Evolutionary conservation across 2,329 filamentous ascomycete species (phyloP), one percentile per base, ranked within the genome.

Genomic region (Fragosphaeria purpurea): DNA sequence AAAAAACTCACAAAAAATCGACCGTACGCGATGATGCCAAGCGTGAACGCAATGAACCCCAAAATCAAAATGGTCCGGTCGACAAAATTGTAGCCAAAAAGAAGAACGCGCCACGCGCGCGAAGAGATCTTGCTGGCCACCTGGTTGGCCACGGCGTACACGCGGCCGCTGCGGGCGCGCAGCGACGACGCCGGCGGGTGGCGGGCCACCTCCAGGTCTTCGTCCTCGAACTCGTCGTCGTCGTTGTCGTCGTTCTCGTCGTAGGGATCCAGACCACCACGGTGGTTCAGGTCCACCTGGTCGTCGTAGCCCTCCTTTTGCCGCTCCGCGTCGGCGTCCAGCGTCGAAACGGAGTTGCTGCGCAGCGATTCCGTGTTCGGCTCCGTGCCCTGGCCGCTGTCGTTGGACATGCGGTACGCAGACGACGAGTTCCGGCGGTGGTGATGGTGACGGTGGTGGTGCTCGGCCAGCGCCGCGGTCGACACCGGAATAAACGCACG

Each of bases 21-120:
- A 32, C 82, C 86, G 61, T 86, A 90, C 0, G 88, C 82, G 34
- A 87, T 76, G 38, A 85, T 76, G 5, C 91, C 91, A 4, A 82
- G 85, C 22, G 77, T 70, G 12, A 95, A 66, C 0, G 82, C 77
- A 42, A 86, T 69, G 59, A 90, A 95, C 2, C 87, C 88, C 40
- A 95, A 74, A 0, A 88, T 75, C 37, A 96, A 69, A 53, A 94
- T 84, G 2, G 83, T 74, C 47, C 89, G 81, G 63, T 96, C 88
- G 34, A 94, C 70, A 7, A 83, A 62, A 46, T 81, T 74, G 65
- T 90, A 88, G 1, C 74, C 65, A 41, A 84, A 63, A 35, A 75
- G 67, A 30, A 90, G 61, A 30, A 77, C 65, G 47, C 70, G 75
- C 66, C 85, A 76, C 0, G 78, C 70, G 31, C 77, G 72, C 6